phyloP scores from a whole-genome alignment of 495 filamentous ascomycete species.

The Podospora comata region DNA sequence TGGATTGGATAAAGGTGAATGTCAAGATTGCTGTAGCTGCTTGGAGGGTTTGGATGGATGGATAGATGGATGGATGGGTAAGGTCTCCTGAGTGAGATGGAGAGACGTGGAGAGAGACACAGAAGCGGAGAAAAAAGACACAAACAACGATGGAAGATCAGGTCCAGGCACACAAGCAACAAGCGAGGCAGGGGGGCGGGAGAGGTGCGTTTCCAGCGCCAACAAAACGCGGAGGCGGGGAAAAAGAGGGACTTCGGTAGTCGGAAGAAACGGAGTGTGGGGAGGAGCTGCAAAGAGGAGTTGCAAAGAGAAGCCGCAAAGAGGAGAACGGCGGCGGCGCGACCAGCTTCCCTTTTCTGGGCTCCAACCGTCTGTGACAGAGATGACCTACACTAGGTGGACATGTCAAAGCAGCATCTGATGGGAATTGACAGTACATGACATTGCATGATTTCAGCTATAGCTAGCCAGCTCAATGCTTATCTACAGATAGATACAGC shows the following conservation, averaged over 20 bases:
- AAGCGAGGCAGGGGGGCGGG: slow-evolving; percentile 13
- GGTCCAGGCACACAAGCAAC: slow-evolving; percentile 10
- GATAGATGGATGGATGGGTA: neutral
- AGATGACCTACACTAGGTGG: neutral
- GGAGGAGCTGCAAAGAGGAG: slow-evolving; percentile 8
- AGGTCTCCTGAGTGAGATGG: neutral
- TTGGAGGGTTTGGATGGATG: neutral
- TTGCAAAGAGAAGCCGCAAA: slow-evolving; percentile 17
- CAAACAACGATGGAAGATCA: slow-evolving; percentile 13
- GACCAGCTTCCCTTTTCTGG: neutral
- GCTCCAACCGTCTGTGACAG: neutral
- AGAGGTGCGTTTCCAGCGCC: slow-evolving; percentile 3
- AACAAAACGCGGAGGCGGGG: slow-evolving; percentile 31
- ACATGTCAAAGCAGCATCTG: neutral
- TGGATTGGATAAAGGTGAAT: neutral
- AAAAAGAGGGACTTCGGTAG: slow-evolving; percentile 29
- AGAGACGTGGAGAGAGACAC: slow-evolving; percentile 11
- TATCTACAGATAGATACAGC: too few relatives aligned
- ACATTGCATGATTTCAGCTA: neutral
- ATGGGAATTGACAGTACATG: neutral
- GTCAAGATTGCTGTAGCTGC: neutral
- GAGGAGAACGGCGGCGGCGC: slow-evolving; percentile 14
- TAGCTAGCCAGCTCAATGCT: neutral
- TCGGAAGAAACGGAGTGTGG: slow-evolving; percentile 20
- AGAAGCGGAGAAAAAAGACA: slow-evolving; percentile 28